A percentile compares a stretch with the other conserved stretches of the same genome.
These are phyloP conservation scores for Sodiomyces alkalinus DNA, from an alignment of 2,329 filamentous ascomycete genomes.

Conservation along the genomic window DNA sequence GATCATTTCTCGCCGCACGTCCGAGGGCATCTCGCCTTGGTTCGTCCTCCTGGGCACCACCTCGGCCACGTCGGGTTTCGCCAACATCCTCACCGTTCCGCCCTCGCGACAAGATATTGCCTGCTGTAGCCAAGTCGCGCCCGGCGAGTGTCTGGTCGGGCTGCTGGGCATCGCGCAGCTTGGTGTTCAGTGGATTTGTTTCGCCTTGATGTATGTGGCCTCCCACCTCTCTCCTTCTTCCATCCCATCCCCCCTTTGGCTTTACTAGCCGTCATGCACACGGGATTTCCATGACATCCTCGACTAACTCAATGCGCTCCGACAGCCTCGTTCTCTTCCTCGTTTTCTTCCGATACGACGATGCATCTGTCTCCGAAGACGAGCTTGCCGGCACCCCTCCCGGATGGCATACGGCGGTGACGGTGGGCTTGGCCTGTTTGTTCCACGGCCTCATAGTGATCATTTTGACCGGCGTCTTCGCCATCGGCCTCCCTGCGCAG, in stretches of 20 bases:
- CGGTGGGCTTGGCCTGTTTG: conserved; percentile 58
- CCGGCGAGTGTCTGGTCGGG: conserved; percentile 71
- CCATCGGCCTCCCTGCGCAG: conserved; percentile 43
- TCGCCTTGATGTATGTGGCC: conserved; percentile 65
- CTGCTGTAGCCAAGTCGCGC: conserved; percentile 71
- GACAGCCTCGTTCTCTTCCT: conserved; percentile 91
- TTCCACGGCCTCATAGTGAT: conserved; percentile 59
- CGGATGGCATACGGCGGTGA: conserved; percentile 64
- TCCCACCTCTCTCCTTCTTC: background rate
- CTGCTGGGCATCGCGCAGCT: conserved; percentile 83
- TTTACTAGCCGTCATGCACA: too few relatives aligned
- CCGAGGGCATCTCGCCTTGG: conserved; percentile 88
- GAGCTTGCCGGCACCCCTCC: conserved; percentile 37
- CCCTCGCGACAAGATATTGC: conserved; percentile 67
- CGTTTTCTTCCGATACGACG: conserved; percentile 70
- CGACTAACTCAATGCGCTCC: too few relatives aligned
- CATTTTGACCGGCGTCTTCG: conserved; percentile 53
- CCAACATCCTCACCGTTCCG: conserved; percentile 83
- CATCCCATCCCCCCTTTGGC: conserved; percentile 1
- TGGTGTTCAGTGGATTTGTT: conserved; percentile 82
- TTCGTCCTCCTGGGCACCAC: conserved; percentile 91
- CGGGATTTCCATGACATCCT: too few relatives aligned
- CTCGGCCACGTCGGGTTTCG: conserved; percentile 75
- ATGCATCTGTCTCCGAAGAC: conserved; percentile 31
- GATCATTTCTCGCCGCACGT: conserved; percentile 72